A percentile compares a stretch with the other conserved stretches of the same genome.
phyloP scores from a whole-genome alignment of 176 grass and related monocot species.

The Chrysopogon serrulatus region DNA sequence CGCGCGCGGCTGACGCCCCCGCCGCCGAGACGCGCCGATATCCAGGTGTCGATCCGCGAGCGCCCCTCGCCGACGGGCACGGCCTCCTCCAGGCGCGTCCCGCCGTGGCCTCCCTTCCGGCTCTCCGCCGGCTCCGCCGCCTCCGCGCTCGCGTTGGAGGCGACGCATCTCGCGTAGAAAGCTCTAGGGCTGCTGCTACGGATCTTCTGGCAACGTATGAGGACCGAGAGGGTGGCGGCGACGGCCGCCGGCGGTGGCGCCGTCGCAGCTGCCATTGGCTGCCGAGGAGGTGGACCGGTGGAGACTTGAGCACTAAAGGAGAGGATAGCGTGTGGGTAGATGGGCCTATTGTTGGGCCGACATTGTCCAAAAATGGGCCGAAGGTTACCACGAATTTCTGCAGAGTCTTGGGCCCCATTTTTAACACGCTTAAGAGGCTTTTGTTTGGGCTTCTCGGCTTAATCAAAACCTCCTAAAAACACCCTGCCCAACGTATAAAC shows the following conservation, averaged over 20 bases:
- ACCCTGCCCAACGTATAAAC: no score
- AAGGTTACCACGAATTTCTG: background rate
- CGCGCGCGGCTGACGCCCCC: slow-evolving; percentile 70
- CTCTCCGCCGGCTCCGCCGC: background rate
- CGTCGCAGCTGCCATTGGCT: slow-evolving; percentile 15
- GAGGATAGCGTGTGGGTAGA: slow-evolving; percentile 10
- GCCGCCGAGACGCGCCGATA: slow-evolving; percentile 40
- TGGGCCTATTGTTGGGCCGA: background rate
- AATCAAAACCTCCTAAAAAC: no score
- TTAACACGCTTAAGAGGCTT: no score
- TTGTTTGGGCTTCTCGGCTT: no score
- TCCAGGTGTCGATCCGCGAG: slow-evolving; percentile 76
- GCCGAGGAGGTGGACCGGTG: background rate
- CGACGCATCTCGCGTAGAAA: background rate
- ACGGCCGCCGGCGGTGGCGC: slow-evolving; percentile 24
- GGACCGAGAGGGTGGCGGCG: slow-evolving; percentile 7
- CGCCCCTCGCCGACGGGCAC: slow-evolving; percentile 45
- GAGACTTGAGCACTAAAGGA: background rate
- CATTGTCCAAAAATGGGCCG: background rate
- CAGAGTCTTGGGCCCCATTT: no score
- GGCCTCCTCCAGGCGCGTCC: slow-evolving; percentile 61
- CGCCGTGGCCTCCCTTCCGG: slow-evolving; percentile 44
- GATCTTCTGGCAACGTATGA: background rate
- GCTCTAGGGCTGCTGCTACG: background rate
- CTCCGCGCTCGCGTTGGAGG: slow-evolving; percentile 19